Evolutionary conservation across 768 basidiomycete species (phyloP).

Genomic region (Sporobolomyces roseus): DNA sequence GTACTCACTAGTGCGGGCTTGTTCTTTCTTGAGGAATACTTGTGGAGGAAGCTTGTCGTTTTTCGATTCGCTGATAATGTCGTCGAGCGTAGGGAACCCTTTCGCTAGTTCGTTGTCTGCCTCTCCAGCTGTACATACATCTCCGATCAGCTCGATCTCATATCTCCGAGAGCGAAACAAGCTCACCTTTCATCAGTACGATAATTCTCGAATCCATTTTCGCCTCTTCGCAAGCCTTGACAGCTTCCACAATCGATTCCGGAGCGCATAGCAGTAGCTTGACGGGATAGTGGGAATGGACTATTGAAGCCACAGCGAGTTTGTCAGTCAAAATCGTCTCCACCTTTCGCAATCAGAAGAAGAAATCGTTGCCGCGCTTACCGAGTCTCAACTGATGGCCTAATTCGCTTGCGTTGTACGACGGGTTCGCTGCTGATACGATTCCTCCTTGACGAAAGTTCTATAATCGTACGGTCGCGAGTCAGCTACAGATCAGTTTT

Average conservation of each 20-base stretch:
- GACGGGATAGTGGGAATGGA: constrained; percentile 21
- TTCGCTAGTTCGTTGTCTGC: neutral
- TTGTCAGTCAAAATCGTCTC: neutral
- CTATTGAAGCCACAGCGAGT: neutral
- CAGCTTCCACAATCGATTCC: constrained; percentile 15
- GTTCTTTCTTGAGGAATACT: neutral
- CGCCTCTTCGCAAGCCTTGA: constrained; percentile 24
- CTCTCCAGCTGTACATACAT: neutral
- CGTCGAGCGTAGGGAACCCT: constrained; percentile 28
- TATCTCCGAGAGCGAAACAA: too few species aligned
- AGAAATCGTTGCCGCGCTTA: neutral
- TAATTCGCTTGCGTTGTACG: constrained; percentile 27
- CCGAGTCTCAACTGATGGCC: constrained; percentile 23
- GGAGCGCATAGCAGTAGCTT: constrained; percentile 26
- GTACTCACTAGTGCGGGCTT: constrained; percentile 16
- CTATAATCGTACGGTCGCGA: too few species aligned
- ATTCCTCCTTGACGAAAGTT: constrained; percentile 15
- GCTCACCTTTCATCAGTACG: constrained; percentile 11
- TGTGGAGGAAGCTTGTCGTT: neutral
- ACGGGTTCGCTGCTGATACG: constrained; percentile 30
- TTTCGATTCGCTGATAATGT: constrained; percentile 1
- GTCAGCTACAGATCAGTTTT: too few species aligned
- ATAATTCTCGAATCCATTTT: constrained; percentile 13
- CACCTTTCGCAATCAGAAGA: neutral
- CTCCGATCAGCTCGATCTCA: too few species aligned